A percentile compares a stretch with the other conserved stretches of the same genome.
Evolutionary conservation across 2,329 filamentous ascomycete species (phyloP).

Genomic region (Gnomoniopsis sp.): DNA sequence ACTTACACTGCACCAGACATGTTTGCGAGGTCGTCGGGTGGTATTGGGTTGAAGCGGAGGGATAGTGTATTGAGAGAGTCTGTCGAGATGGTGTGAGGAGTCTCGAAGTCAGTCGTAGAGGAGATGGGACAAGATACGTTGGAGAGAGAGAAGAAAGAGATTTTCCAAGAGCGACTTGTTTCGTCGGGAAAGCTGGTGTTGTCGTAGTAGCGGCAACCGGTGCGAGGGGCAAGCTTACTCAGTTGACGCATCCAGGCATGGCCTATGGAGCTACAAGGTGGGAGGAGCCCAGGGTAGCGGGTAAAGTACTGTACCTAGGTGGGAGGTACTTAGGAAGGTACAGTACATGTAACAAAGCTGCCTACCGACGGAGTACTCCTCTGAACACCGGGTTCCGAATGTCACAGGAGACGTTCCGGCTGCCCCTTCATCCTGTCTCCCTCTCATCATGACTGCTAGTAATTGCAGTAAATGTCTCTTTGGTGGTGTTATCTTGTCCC

Average conservation of each 20-base stretch:
- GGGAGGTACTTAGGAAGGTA: too few relatives aligned
- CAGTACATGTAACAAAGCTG: too few relatives aligned
- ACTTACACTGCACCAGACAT: conserved; percentile 71
- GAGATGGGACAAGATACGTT: conserved; percentile 8
- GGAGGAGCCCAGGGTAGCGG: neutral
- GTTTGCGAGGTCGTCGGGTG: conserved; percentile 28
- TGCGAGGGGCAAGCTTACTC: conserved; percentile 17
- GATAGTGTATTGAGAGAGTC: conserved; percentile 3
- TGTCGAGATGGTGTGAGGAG: conserved; percentile 7
- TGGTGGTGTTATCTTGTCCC: too few relatives aligned
- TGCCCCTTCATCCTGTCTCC: neutral
- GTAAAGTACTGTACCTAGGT: too few relatives aligned
- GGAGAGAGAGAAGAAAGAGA: conserved; percentile 15
- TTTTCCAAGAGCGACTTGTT: conserved; percentile 11
- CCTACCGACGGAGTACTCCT: too few relatives aligned
- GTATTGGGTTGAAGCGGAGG: conserved; percentile 23
- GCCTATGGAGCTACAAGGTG: neutral
- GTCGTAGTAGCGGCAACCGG: conserved; percentile 13
- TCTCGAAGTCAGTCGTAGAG: conserved; percentile 14
- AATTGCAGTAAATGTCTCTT: too few relatives aligned
- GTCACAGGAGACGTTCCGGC: neutral
- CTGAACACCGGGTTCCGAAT: neutral
- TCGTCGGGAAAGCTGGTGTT: conserved; percentile 14
- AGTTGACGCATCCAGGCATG: neutral
- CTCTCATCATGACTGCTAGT: too few relatives aligned